Evolutionary conservation across 768 basidiomycete species (phyloP), one percentile per base, ranked within the genome.

Genomic region (Lactarius akahatsu): DNA sequence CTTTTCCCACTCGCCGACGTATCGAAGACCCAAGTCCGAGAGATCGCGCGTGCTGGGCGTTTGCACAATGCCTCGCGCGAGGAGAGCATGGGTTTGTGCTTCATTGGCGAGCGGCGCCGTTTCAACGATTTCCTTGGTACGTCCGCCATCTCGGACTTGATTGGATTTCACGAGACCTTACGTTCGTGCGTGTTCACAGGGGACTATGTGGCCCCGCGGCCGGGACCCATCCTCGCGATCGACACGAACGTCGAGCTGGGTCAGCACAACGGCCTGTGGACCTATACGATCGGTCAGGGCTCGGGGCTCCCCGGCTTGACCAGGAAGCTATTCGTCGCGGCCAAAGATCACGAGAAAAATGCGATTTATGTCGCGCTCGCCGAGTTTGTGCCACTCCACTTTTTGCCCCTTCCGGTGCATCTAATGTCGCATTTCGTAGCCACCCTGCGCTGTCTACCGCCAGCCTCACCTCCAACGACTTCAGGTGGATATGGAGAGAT

Each of bases 51-150:
- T 10, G 73, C 83, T 38, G 83, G 83, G 74, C 77, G 75, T 1
- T 76, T 98, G 23, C 87, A 88, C 3, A 94, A 89, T 3, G 91
- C 92, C 0, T 80, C 83, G 3, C 82, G 92, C 66, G 82, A 81
- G 20, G 96, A 98, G 73, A 94, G 92, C 75, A 94, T 96, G 86
- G 96, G 96, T 0, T 83, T 98, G 20, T 98, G 96, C 73, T 98
- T 98, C 69, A 87, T 98, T 1, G 96, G 95, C 5, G 85, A 95
- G 73, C 86, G 89, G 72, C 80, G 81, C 11, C 83, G 78, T 57
- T 96, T 96, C 70, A 79, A 81, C 32, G 77, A 83, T 10, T 98
- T 96, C 73, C 75, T 96, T 58, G 83, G 92, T 90, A 66, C 68
- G 83, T 76, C 28, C 60, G 43, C 32, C 32, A 26, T 50, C 15